Evolutionary conservation across 192 early-diverging fungal genomes (phyloP), one percentile per base, ranked within the genome.

Genomic region (Allomyces arbusculus): DNA sequence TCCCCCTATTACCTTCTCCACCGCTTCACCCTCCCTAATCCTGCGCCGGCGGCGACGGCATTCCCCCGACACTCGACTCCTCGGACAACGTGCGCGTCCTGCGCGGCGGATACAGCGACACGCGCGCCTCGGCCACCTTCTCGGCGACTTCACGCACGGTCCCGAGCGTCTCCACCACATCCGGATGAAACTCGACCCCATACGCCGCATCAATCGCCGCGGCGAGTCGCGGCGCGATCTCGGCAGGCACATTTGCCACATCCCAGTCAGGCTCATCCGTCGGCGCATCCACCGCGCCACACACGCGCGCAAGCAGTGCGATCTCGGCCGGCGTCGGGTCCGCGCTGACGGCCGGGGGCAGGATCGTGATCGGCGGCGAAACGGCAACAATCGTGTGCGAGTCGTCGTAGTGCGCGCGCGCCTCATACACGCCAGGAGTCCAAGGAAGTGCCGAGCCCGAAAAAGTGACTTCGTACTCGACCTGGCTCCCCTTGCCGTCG

Each of bases 341-440:
- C 0, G 50, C 1, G 3, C 6, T 14, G 0, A n/a, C 50, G 16
- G 16, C 50, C 61, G 74, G 75, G 10, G 67, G 72, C 5, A 74
- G 71, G 66, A 96, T 89, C 72, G 89, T 87, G 75, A 98, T 95
- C 10, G 89, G 84, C 24, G 74, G 72, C 23, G 85, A 87, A 24
- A 77, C 69, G 1, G 86, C 82, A 72, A 96, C 80, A 20, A 94
- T 91, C 55, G 81, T 84, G 68, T 96, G 89, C 23, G 83, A 84
- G 23, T 86, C 86, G 71, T 92, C 87, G 63, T 90, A 86, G 73
- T 98, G 95, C 71, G 91, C 85, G 24, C 95, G 81, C 71, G 91
- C 85, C 75, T 96, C 94, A 70, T 92, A 98, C 0, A 77, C 83
- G 20, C 95, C 95, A 26, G 83, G 72, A 69, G 84, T 77, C 87